A percentile compares a stretch with the other conserved stretches of the same genome.
These are phyloP conservation scores for Suillus luteus DNA, from an alignment of 768 basidiomycete genomes.

Conservation along the genomic window DNA sequence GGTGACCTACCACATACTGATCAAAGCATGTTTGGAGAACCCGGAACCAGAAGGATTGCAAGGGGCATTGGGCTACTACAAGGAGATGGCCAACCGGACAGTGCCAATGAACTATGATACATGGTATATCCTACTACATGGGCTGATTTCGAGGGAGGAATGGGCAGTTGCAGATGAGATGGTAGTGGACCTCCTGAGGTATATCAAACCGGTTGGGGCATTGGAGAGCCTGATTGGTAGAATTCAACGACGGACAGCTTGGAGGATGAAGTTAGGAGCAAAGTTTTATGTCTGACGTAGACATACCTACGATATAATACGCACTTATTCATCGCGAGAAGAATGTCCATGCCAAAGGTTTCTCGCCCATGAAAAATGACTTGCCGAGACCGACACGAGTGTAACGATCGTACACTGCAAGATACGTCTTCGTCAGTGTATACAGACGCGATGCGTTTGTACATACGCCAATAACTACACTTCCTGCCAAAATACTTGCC, in stretches of 20 bases:
- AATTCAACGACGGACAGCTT: slow-evolving; percentile 44
- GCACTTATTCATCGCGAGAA: slow-evolving; percentile 21
- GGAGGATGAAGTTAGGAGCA: slow-evolving; percentile 31
- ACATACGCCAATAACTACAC: slow-evolving; percentile 85
- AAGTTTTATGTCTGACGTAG: slow-evolving; percentile 30
- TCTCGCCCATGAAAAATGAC: slow-evolving; percentile 60
- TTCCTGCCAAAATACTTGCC: slow-evolving; percentile 88
- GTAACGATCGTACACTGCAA: slow-evolving; percentile 71
- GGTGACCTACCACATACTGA: slow-evolving; percentile 75
- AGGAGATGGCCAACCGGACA: slow-evolving; percentile 55
- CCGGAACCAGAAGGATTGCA: slow-evolving; percentile 50
- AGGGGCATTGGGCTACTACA: slow-evolving; percentile 59
- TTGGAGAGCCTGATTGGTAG: slow-evolving; percentile 51
- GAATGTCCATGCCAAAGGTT: slow-evolving; percentile 15
- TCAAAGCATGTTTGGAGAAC: slow-evolving; percentile 64
- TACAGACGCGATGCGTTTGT: slow-evolving; percentile 10
- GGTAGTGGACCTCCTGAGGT: slow-evolving; percentile 58
- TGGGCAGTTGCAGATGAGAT: slow-evolving; percentile 64
- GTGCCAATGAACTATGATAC: slow-evolving; percentile 60
- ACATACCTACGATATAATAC: slow-evolving; percentile 11
- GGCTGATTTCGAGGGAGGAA: slow-evolving; percentile 56
- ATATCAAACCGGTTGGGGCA: slow-evolving; percentile 46
- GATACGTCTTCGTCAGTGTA: slow-evolving; percentile 14
- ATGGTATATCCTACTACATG: slow-evolving; percentile 76
- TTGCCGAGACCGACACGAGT: slow-evolving; percentile 60